These are phyloP conservation scores for Claviceps sp. DNA, from an alignment of 2,329 filamentous ascomycete species.

Conservation along the genomic window DNA sequence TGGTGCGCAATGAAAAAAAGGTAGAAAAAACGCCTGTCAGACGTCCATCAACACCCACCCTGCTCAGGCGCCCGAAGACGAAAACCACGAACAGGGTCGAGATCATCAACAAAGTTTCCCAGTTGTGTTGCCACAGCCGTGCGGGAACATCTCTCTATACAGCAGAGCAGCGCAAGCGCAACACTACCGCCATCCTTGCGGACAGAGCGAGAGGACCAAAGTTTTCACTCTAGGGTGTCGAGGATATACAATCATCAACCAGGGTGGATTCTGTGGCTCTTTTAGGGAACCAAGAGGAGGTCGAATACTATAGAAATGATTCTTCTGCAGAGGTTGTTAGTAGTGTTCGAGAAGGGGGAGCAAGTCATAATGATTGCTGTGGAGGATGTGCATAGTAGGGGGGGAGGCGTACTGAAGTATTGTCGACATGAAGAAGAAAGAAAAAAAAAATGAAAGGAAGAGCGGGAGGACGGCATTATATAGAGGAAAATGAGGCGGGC, in stretches of 20 bases:
- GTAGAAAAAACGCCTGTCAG: conserved; percentile 57
- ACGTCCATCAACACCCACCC: conserved; percentile 80
- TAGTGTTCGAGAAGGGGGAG: background rate
- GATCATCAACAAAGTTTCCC: conserved; percentile 57
- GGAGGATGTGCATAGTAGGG: conserved; percentile 16
- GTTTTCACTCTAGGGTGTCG: conserved; percentile 79
- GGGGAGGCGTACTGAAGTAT: conserved; percentile 41
- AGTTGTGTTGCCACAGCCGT: conserved; percentile 4
- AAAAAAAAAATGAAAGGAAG: conserved; percentile 25
- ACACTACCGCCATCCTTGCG: conserved; percentile 44
- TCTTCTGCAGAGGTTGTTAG: conserved; percentile 38
- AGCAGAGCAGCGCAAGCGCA: conserved; percentile 23
- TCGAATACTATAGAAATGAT: conserved; percentile 98
- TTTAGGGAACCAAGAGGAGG: conserved; percentile 83
- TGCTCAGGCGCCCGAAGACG: conserved; percentile 60
- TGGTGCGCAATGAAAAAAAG: conserved; percentile 48
- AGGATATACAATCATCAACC: conserved; percentile 86
- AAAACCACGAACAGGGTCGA: conserved; percentile 58
- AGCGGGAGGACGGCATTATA: conserved; percentile 23
- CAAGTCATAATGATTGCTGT: background rate
- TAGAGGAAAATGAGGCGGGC: conserved; percentile 19
- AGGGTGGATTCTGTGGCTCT: conserved; percentile 89
- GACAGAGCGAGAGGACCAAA: conserved; percentile 44
- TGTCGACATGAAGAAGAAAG: conserved; percentile 48
- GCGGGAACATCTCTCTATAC: conserved; percentile 59